Base-by-base conservation (phyloP, 495 filamentous ascomycete species). In the Clohesyomyces aquaticus region DNA sequence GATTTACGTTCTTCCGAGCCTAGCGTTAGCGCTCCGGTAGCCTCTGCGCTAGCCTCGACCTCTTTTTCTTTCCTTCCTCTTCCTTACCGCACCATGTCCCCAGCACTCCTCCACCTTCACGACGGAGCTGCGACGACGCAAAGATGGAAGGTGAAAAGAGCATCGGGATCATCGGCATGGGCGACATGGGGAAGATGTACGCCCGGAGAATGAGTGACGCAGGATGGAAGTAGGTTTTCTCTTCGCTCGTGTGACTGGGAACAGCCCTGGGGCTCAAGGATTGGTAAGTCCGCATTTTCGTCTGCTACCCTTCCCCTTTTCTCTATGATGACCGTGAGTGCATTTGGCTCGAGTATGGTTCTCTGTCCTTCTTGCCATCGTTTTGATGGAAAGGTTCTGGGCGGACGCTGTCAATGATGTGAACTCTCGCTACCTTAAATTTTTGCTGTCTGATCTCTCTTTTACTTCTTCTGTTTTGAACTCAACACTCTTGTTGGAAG, bases 171-270 rank as follows among this genome's bases (percentile, higher is more conserved):
- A 97, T 98, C 72, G 94, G 94, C 29, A 96, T 98, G 92, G 94
- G 94, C 22, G 92, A 96, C 70, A 98, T 98, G 94, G 94, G 94
- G 75, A 96, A 91, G 84, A 96, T 98, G 95, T 98, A 98, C 78
- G 89, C 95, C 68, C 82, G 89, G 71, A 82, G 87, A 69, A 83
- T 98, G 70, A 91, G 91, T 72, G 81, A 79, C 69, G 93, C 93
- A 64, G 94, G 95, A 60, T 98, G 94, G 94, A 96, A 89, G 94
- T 98, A 90, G 79, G 75, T 64, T 55, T 70, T 61, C 61, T 54
- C 23, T 25, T 26, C 16, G 59, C 22, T 67, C 51, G 43, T 41
- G 46, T 59, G 48, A 1, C 49, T 29, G 49, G 35, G 9, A 9
- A 9, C 35, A 10, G 19, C 22, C 25, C 6, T 28, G 8, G 21